These are phyloP conservation scores for Cordyceps tenuipes DNA, from an alignment of 2,329 filamentous ascomycete genomes.

Conservation along the genomic window DNA sequence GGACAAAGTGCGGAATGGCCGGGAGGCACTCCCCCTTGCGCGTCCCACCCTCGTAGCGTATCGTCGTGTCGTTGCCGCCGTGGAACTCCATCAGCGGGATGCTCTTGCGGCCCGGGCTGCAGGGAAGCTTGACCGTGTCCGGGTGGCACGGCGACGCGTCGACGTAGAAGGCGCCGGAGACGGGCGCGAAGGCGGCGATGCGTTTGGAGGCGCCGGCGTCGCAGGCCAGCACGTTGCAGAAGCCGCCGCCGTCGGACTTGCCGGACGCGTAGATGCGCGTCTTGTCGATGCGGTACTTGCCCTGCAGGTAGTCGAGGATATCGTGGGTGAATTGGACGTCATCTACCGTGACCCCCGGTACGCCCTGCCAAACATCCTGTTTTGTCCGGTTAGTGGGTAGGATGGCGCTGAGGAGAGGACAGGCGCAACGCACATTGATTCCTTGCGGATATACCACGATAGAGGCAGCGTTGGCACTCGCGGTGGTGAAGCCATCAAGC, in stretches of 20 bases:
- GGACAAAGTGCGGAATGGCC: conserved; percentile 29
- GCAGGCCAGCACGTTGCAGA: conserved; percentile 32
- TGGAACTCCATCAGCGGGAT: conserved; percentile 42
- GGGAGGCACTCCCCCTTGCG: conserved; percentile 34
- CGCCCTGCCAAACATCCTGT: conserved; percentile 26
- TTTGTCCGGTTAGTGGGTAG: neutral
- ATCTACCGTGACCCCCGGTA: conserved; percentile 27
- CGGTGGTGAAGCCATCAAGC: conserved; percentile 29
- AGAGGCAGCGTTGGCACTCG: conserved; percentile 25
- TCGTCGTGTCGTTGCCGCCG: conserved; percentile 36
- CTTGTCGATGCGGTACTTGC: conserved; percentile 27
- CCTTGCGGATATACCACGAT: conserved; percentile 38
- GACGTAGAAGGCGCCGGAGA: conserved; percentile 32
- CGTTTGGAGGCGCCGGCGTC: conserved; percentile 23
- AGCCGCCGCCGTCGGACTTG: conserved; percentile 34
- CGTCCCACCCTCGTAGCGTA: conserved; percentile 34
- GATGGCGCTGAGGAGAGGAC: conserved; percentile 17
- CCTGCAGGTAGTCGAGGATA: conserved; percentile 29
- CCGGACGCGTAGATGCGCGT: conserved; percentile 31
- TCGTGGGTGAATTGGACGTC: conserved; percentile 35
- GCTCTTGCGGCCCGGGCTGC: conserved; percentile 25
- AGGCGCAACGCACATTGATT: conserved; percentile 21
- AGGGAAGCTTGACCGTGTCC: conserved; percentile 27
- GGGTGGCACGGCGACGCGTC: conserved; percentile 24
- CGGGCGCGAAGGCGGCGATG: conserved; percentile 31